Conservation (phyloP, 2,329 filamentous ascomycete genomes). For the Gnomoniopsis smithogilvyi region DNA sequence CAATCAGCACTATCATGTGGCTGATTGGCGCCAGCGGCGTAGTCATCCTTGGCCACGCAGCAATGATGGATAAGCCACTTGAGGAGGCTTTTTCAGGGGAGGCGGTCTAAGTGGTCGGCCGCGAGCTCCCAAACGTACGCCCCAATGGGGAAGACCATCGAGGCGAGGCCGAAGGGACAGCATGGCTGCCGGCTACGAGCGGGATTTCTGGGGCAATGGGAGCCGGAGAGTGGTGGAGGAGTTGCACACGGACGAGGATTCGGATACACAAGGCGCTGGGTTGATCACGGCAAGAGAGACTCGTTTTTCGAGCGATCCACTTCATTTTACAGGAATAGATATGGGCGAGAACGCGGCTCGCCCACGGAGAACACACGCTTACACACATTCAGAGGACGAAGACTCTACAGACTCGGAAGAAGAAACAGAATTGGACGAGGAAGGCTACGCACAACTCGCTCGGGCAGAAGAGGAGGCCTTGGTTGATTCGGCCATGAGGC, state of each 20-base stretch:
- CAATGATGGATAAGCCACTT: conserved; percentile 97
- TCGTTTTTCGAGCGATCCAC: conserved; percentile 57
- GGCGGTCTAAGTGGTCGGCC: conserved; percentile 99
- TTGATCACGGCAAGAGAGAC: conserved; percentile 39
- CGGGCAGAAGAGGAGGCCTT: conserved; percentile 70
- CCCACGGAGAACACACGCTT: conserved; percentile 33
- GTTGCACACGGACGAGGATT: conserved; percentile 56
- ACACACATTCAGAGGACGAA: conserved; percentile 41
- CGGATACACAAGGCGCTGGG: conserved; percentile 53
- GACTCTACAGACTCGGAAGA: conserved; percentile 48
- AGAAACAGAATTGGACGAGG: conserved; percentile 44
- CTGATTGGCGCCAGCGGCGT: conserved; percentile 93
- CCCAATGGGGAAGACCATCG: conserved; percentile 99
- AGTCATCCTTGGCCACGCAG: conserved; percentile 89
- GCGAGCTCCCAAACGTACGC: conserved; percentile 94
- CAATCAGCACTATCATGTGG: conserved; percentile 85
- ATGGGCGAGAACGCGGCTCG: conserved; percentile 41
- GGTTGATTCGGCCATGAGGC: conserved; percentile 73
- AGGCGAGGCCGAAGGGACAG: conserved; percentile 72
- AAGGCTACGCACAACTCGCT: conserved; percentile 54
- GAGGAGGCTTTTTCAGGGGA: conserved; percentile 99
- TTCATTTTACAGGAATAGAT: conserved; percentile 60
- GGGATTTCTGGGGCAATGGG: conserved; percentile 35
- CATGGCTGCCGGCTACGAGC: conserved; percentile 43
- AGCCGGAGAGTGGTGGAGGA: conserved; percentile 60